Base-by-base conservation (phyloP, 1,139 yeast genomes). In the Wickerhamomyces sp. region DNA sequence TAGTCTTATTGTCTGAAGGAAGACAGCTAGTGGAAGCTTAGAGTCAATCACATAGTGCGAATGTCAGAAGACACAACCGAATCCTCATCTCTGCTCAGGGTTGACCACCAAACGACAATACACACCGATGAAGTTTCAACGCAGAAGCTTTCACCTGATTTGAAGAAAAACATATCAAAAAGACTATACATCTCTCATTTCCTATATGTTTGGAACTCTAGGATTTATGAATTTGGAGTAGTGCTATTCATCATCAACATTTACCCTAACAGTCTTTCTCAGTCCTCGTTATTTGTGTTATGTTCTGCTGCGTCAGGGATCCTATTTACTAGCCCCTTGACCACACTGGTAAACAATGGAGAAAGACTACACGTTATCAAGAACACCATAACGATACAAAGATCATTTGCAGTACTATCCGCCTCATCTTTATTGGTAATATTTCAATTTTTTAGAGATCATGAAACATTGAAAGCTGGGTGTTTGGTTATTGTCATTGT, bases 171-270 rank as follows among this genome's bases (percentile, higher is more conserved):
- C 30, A 32, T 38, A 14, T 18, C 40, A 11, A 31, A 18, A 3
- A 49, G 46, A 37, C 46, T 64, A 1, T 64, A 62, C 47, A 37
- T 58, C 10, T 65, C 68, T 0, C 70, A 66, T 44, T 53, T 56
- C 34, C 53, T 66, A 13, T 66, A 66, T 23, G 62, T 67, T 18
- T 65, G 68, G 67, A 66, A 66, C 44, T 55, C 65, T 7, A 54
- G 70, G 7, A 58, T 61, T 14, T 63, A 65, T 45, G 69, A 66
- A 46, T 66, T 55, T 50, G 67, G 66, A n/a, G 61, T 67, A 7
- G 63, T 60, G 6, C 44, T 66, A 15, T 63, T 64, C 44, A 58
- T 66, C 26, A 62, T 65, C 27, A 56, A 58, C 29, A 45, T 66
- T 26, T 63, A 54, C 44, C 66, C 67, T 4, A 57, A 57, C 11